Percentiles rank a stretch among this genome's conserved stretches.
These are phyloP conservation scores for Candida anglica DNA, from an alignment of 805 yeast genomes.

Conservation along the genomic window DNA sequence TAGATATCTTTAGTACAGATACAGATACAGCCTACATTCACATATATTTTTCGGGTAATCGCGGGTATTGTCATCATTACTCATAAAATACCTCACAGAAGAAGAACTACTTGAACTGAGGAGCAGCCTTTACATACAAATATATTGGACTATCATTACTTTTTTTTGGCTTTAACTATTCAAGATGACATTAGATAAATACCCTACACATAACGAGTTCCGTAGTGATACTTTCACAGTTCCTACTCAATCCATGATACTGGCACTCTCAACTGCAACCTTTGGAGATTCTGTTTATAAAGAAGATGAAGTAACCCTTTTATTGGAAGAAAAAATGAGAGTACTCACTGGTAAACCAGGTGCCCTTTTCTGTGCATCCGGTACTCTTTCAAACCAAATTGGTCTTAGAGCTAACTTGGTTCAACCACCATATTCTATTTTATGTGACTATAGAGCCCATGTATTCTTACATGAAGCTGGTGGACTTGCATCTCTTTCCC, in stretches of 20 bases:
- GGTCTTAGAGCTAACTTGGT: conserved; percentile 33
- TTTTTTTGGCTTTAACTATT: neutral
- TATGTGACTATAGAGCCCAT: conserved; percentile 37
- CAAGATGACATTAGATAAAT: conserved; percentile 1
- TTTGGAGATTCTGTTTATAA: conserved; percentile 41
- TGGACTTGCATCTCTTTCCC: conserved; percentile 39
- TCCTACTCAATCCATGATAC: conserved; percentile 71
- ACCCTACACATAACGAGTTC: conserved; percentile 35
- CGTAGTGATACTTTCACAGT: conserved; percentile 82
- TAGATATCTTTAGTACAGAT: too few species aligned
- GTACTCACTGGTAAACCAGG: conserved; percentile 36
- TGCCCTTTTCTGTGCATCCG: conserved; percentile 38
- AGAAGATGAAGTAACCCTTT: conserved; percentile 32
- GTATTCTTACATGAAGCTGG: conserved; percentile 39
- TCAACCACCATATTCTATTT: conserved; percentile 39
- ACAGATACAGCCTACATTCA: too few species aligned
- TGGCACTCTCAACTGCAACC: conserved; percentile 33
- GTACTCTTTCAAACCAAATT: conserved; percentile 40
- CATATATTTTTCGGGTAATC: too few species aligned
- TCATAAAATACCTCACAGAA: too few species aligned
- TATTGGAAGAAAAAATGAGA: conserved; percentile 31
- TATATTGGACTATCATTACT: neutral
- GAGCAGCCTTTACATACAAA: too few species aligned
- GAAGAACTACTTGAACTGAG: too few species aligned
- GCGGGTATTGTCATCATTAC: too few species aligned